These are phyloP conservation scores for Trametes punicea DNA, from an alignment of 768 basidiomycete species.

Conservation along the genomic window DNA sequence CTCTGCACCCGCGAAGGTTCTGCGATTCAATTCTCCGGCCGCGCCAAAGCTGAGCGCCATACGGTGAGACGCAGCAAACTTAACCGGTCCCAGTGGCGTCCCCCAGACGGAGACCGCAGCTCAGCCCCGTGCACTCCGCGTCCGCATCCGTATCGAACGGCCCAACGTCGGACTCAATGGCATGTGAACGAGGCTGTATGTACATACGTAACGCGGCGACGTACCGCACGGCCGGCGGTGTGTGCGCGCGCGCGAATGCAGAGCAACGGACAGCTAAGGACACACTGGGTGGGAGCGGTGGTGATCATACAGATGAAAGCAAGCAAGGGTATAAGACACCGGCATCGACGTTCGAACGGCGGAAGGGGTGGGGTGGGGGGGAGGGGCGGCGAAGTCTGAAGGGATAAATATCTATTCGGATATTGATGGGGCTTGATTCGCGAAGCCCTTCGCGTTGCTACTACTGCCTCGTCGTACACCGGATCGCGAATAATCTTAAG, in stretches of 20 bases:
- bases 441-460: slow-evolving; percentile 48
- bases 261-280: slow-evolving; percentile 5
- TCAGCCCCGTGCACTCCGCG: neutral
- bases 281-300: neutral
- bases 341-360: neutral
- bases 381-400: slow-evolving; percentile 1
- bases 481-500: slow-evolving; percentile 18
- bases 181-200: slow-evolving; percentile 6
- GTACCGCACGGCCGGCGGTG: neutral
- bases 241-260: slow-evolving; percentile 1
- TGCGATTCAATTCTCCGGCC: neutral
- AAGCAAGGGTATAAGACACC: neutral
- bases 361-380: neutral
- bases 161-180: slow-evolving; percentile 4
- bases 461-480: slow-evolving; percentile 20
- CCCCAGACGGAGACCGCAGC: neutral
- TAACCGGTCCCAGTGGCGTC: neutral
- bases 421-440: slow-evolving; percentile 41
- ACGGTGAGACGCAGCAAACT: neutral
- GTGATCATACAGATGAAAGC: slow-evolving; percentile 5
- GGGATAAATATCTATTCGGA: slow-evolving; percentile 28
- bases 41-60: neutral
- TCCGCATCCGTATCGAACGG: neutral
- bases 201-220: slow-evolving; percentile 12
- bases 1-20: slow-evolving; percentile 9